A percentile compares a stretch with the other conserved stretches of the same genome.
Conservation (phyloP, 306 rosid species). For the Begonia peltatifolia region DNA sequence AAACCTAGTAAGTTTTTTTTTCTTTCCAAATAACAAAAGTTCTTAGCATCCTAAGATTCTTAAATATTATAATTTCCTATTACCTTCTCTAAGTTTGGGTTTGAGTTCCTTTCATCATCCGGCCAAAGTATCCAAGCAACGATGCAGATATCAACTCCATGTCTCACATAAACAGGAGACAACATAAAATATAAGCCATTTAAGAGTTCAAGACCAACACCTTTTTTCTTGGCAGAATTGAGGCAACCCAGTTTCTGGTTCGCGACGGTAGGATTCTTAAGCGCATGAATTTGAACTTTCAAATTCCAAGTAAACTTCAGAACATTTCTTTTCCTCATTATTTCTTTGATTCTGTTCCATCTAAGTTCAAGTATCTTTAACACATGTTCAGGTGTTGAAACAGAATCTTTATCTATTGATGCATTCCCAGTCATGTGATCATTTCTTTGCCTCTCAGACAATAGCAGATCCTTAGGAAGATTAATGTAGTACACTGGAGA, state of each 20-base stretch:
- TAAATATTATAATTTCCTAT: not conserved
- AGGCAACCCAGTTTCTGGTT: slow-evolving; percentile 54
- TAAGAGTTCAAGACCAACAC: slow-evolving; percentile 35
- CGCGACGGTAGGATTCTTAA: slow-evolving; percentile 59
- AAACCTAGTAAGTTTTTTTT: not conserved
- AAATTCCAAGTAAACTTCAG: slow-evolving; percentile 78
- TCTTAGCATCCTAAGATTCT: too few species aligned
- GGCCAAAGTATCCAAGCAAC: slow-evolving; percentile 97
- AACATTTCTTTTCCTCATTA: slow-evolving; percentile 43
- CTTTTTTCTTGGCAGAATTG: slow-evolving; percentile 27
- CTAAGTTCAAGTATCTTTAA: slow-evolving; percentile 37
- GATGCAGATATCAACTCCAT: slow-evolving; percentile 66
- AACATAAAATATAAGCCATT: slow-evolving; percentile 47
- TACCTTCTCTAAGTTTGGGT: slow-evolving; percentile 93
- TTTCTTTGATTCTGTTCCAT: slow-evolving; percentile 62
- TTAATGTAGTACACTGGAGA: slow-evolving; percentile 76
- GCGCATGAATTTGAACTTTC: slow-evolving; percentile 79
- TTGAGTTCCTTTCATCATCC: slow-evolving; percentile 85
- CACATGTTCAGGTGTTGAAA: slow-evolving; percentile 29
- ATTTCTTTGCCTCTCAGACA: slow-evolving; percentile 31
- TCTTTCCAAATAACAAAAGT: too few species aligned
- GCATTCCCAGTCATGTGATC: slow-evolving; percentile 20
- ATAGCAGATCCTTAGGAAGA: slow-evolving; percentile 71
- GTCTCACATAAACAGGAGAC: slow-evolving; percentile 34
- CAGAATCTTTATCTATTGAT: slow-evolving; percentile 24